Evolutionary conservation across 2,329 filamentous ascomycete species (phyloP).

Genomic region (Drechmeria coniospora): DNA sequence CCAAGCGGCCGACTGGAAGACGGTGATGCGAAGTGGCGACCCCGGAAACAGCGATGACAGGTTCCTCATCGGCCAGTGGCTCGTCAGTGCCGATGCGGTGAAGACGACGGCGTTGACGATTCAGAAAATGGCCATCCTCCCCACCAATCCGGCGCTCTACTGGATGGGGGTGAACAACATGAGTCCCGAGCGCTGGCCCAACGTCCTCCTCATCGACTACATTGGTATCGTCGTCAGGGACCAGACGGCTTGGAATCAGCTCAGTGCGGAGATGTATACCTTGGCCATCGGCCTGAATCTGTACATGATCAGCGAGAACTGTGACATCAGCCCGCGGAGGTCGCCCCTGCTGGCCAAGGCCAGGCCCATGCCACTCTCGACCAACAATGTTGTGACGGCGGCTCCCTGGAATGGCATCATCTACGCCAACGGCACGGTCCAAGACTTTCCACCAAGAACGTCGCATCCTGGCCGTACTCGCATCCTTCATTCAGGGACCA

Average conservation of each 20-base stretch:
- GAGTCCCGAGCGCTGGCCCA: conserved; percentile 13
- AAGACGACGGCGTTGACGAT: conserved; percentile 12
- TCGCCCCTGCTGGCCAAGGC: conserved; percentile 9
- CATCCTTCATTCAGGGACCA: conserved; percentile 12
- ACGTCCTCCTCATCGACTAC: conserved; percentile 17
- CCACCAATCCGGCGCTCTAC: conserved; percentile 19
- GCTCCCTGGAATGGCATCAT: conserved; percentile 14
- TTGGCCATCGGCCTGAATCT: conserved; percentile 13
- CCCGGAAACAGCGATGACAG: conserved; percentile 8
- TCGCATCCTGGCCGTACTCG: conserved; percentile 8
- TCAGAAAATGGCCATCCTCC: conserved; percentile 15
- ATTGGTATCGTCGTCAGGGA: conserved; percentile 14
- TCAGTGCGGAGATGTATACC: conserved; percentile 17
- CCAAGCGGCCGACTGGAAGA: conserved; percentile 10
- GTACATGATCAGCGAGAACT: conserved; percentile 19
- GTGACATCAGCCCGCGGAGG: conserved; percentile 7
- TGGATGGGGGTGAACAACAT: conserved; percentile 15
- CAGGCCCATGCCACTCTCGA: too few species aligned
- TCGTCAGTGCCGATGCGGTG: conserved; percentile 12
- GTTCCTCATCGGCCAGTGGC: conserved; percentile 17
- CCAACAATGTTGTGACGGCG: neutral
- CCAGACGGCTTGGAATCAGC: conserved; percentile 11
- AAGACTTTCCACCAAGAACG: conserved; percentile 9
- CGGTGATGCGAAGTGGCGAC: conserved; percentile 7
- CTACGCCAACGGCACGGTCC: conserved; percentile 15